These are phyloP conservation scores for Astrothelium subdiscretum DNA, from an alignment of 495 filamentous ascomycete genomes.

Conservation along the genomic window DNA sequence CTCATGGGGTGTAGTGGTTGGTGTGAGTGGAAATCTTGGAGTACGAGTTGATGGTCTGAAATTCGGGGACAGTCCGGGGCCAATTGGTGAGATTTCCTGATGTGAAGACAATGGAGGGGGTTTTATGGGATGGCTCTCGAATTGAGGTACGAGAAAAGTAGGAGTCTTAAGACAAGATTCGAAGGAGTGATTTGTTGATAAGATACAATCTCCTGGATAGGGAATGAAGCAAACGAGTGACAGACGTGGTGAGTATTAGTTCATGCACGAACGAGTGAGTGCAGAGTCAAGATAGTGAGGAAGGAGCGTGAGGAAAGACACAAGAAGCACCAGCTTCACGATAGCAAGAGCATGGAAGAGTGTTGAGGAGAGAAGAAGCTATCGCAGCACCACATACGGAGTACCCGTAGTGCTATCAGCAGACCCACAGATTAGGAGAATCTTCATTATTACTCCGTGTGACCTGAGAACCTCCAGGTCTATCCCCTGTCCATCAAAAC, in stretches of 20 bases:
- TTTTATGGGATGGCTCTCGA: too few relatives aligned
- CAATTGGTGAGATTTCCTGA: too few relatives aligned
- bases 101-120: too few relatives aligned
- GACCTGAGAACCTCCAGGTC: not conserved
- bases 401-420: not conserved
- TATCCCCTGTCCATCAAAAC: not conserved
- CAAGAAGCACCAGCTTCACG: not conserved
- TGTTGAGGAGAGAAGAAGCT: not conserved
- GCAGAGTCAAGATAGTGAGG: not conserved
- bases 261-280: conserved; percentile 3
- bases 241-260: not conserved
- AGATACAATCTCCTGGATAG: not conserved
- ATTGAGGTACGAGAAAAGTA: not conserved
- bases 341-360: not conserved
- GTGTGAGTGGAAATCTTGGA: not conserved
- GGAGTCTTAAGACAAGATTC: too few relatives aligned
- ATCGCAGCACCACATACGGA: not conserved
- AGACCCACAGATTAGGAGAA: not conserved
- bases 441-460: not conserved
- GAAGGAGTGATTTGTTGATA: too few relatives aligned
- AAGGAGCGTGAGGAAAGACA: not conserved
- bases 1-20: conserved; percentile 16
- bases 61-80: too few relatives aligned
- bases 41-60: not conserved
- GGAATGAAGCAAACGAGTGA: not conserved